A percentile compares a stretch with the other conserved stretches of the same genome.
Conservation (phyloP, 2,329 filamentous ascomycete genomes). For the Penicillium corylophilum region DNA sequence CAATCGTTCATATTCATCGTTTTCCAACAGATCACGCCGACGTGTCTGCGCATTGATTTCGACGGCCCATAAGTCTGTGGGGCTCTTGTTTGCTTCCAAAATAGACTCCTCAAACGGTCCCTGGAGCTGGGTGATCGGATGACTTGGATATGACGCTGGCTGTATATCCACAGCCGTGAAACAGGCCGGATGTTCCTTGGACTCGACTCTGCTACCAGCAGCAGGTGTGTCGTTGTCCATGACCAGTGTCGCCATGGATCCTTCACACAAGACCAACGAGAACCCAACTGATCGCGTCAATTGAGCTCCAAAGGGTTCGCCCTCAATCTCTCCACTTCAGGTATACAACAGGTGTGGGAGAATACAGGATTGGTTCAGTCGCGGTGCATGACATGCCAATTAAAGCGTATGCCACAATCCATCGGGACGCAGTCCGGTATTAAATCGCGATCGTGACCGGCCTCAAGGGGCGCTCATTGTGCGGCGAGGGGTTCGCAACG, state of each 20-base stretch:
- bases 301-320: background rate
- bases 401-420: constrained; percentile 14
- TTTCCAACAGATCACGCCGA: constrained; percentile 66
- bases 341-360: background rate
- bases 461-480: constrained; percentile 7
- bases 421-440: constrained; percentile 13
- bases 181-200: background rate
- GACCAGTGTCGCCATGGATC: background rate
- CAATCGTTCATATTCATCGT: constrained; percentile 66
- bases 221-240: constrained; percentile 1
- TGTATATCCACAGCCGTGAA: background rate
- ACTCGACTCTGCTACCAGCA: background rate
- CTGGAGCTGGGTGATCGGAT: constrained; percentile 45
- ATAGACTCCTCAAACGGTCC: constrained; percentile 49
- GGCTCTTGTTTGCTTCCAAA: constrained; percentile 33
- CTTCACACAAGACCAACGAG: background rate
- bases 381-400: constrained; percentile 3
- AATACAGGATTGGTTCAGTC: background rate
- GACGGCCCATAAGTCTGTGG: constrained; percentile 29
- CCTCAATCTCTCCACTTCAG: background rate
- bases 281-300: background rate
- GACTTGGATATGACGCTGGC: constrained; percentile 29
- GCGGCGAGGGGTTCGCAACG: background rate
- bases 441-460: constrained; percentile 16
- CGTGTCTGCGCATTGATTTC: constrained; percentile 48